phyloP scores from a whole-genome alignment of 306 rosid species.

The Acacia melanoxylon region DNA sequence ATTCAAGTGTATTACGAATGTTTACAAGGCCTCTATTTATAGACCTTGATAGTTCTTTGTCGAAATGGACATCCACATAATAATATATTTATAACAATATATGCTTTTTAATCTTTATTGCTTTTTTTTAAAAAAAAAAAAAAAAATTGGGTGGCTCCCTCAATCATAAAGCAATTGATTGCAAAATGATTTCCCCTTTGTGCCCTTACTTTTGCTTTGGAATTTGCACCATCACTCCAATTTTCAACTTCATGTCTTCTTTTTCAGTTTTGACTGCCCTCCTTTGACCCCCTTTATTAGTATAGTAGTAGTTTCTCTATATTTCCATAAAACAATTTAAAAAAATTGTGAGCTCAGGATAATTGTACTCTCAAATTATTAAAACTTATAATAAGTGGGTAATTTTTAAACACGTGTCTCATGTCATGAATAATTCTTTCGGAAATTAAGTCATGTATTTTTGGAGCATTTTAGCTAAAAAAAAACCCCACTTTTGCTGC shows the following conservation, averaged over 20 bases:
- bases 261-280: background rate
- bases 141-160: constrained; percentile 27
- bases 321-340: background rate
- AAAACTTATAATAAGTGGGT: too few species aligned
- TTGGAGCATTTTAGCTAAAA: background rate
- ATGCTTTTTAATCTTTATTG: constrained; percentile 25
- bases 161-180: constrained; percentile 83
- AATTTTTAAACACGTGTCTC: background rate
- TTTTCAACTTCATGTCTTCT: background rate
- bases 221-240: constrained; percentile 15
- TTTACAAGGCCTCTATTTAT: too few species aligned
- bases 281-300: background rate
- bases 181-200: constrained; percentile 62
- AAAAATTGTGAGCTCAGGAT: background rate
- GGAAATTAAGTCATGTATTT: background rate
- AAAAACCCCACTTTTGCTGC: background rate
- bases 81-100: too few species aligned
- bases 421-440: background rate
- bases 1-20: too few species aligned
- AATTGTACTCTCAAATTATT: background rate
- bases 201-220: constrained; percentile 38
- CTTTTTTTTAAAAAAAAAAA: constrained; percentile 29
- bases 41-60: too few species aligned
- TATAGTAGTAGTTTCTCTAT: background rate
- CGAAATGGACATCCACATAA: too few species aligned